Percentiles rank a stretch among this genome's conserved stretches.
phyloP scores from a whole-genome alignment of 2,329 filamentous ascomycete genomes.

The Dothideomycetes sp. region DNA sequence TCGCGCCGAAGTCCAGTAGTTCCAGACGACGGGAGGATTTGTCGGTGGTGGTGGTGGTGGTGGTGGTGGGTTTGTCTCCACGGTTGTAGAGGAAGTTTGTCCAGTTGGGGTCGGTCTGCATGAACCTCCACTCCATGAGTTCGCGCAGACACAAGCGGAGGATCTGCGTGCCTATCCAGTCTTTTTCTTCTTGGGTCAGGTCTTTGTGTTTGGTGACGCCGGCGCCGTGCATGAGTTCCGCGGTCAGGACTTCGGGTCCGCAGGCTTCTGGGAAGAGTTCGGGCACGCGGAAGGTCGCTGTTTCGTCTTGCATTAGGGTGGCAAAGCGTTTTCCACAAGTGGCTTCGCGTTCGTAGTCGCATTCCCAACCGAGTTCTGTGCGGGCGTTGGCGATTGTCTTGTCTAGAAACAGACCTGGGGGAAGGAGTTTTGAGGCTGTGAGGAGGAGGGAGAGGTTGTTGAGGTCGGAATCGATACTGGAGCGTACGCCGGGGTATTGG shows the following conservation, averaged over 20 bases:
- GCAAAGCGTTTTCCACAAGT: slow-evolving; percentile 69
- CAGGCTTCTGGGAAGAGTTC: slow-evolving; percentile 68
- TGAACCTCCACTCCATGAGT: slow-evolving; percentile 89
- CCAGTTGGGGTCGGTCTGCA: slow-evolving; percentile 99
- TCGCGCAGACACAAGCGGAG: slow-evolving; percentile 85
- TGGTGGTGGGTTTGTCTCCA: slow-evolving; percentile 38
- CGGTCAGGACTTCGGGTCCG: slow-evolving; percentile 79
- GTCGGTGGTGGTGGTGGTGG: neutral
- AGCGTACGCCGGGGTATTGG: slow-evolving; percentile 91
- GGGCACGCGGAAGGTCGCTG: slow-evolving; percentile 69
- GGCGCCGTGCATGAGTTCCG: slow-evolving; percentile 80
- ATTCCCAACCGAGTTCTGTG: slow-evolving; percentile 90
- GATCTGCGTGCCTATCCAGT: slow-evolving; percentile 95
- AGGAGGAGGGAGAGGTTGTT: slow-evolving; percentile 88
- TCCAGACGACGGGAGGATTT: slow-evolving; percentile 52
- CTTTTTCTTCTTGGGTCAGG: slow-evolving; percentile 72
- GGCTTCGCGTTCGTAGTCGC: slow-evolving; percentile 86
- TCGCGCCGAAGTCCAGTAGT: slow-evolving; percentile 91
- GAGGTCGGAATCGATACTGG: slow-evolving; percentile 92
- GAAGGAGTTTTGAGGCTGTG: slow-evolving; percentile 80
- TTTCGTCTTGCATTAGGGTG: slow-evolving; percentile 64
- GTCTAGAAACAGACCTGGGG: slow-evolving; percentile 85
- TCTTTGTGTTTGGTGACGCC: slow-evolving; percentile 69
- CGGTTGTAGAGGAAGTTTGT: slow-evolving; percentile 94
- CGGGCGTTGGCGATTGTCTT: slow-evolving; percentile 96